Evolutionary conservation across 2,329 filamentous ascomycete genomes (phyloP), one percentile per base, ranked within the genome.

Genomic region (Fusarium nodosum): DNA sequence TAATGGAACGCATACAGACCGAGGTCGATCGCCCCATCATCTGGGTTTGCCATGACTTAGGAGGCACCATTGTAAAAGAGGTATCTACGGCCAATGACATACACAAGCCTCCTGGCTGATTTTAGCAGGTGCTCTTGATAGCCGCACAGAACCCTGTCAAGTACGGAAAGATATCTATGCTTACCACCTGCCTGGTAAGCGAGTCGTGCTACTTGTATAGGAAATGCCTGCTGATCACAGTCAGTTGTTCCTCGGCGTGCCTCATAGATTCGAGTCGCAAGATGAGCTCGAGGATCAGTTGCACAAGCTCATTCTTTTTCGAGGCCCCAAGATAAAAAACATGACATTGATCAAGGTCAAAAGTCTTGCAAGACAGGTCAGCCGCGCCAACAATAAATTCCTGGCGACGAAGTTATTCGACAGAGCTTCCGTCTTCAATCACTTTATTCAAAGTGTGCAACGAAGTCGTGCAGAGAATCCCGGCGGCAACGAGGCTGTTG

Each of bases 41-140:
- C 7, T 56, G 53, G 53, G 42, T 38, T 0, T 56, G 24, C 3
- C 53, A 56, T 3, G 53, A 48, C 6, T 7, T 56, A 1, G 53
- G 42, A n/a, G 53, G 53, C 2, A 56, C 31, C 7, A 48, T 56
- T 13, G 53, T 56, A 0, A 56, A 56, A 48, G 9, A 56, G 31
- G 53, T 39, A 48, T 31, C 16, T 12, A 10, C 15, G 2, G 15
- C 7, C 10, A 3, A 22, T 11, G 15, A 7, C 7, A 5, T 5
- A 4, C 2, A 13, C 2, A 4, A 7, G 5, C 4, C 9, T 13
- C n/a, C 2, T 10, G 13, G 5, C n/a, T 46, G 3, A 55, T 18
- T 8, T 12, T 1, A 4, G 3, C 12, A 56, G 53, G 53, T 42
- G 5, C 53, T 56, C 30, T 10, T 13, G 4, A 30, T 56, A n/a